These are phyloP conservation scores for Phytophthora cactorum DNA, from an alignment of 352 stramenopile genomes.

Conservation along the genomic window DNA sequence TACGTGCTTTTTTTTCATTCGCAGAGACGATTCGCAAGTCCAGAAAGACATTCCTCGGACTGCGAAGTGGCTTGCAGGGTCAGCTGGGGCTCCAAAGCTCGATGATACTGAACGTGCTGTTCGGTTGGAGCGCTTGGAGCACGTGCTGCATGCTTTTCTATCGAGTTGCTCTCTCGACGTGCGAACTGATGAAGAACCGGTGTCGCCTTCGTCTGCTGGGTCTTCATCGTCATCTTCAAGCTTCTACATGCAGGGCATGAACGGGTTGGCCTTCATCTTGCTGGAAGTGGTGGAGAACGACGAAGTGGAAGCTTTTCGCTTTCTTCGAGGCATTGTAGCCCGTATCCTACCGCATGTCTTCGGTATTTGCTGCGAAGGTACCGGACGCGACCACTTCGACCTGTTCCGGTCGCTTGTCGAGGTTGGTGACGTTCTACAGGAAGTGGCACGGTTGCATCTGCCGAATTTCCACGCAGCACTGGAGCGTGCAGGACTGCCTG, in stretches of 20 bases:
- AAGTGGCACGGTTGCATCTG: slow-evolving; percentile 75
- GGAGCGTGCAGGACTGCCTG: slow-evolving; percentile 62
- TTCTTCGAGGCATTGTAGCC: slow-evolving; percentile 68
- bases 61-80: slow-evolving; percentile 74
- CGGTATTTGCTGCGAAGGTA: slow-evolving; percentile 53
- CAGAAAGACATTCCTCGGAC: slow-evolving; percentile 86
- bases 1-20: slow-evolving; percentile 1
- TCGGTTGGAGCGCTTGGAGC: slow-evolving; percentile 48
- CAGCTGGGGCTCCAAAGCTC: slow-evolving; percentile 57
- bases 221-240: slow-evolving; percentile 34
- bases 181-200: slow-evolving; percentile 41
- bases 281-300: slow-evolving; percentile 69
- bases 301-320: slow-evolving; percentile 57
- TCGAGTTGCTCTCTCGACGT: slow-evolving; percentile 60
- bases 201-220: slow-evolving; percentile 28
- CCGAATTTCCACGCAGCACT: slow-evolving; percentile 64
- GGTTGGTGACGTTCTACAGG: slow-evolving; percentile 73
- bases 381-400: slow-evolving; percentile 62
- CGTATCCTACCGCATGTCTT: slow-evolving; percentile 83
- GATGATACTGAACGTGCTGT: slow-evolving; percentile 32
- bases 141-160: slow-evolving; percentile 75
- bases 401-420: slow-evolving; percentile 77
- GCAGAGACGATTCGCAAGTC: slow-evolving; percentile 70
- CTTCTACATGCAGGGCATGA: slow-evolving; percentile 91
- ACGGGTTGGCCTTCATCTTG: slow-evolving; percentile 80